phyloP scores from a whole-genome alignment of 495 filamentous ascomycete species.

The Monascus purpureus region DNA sequence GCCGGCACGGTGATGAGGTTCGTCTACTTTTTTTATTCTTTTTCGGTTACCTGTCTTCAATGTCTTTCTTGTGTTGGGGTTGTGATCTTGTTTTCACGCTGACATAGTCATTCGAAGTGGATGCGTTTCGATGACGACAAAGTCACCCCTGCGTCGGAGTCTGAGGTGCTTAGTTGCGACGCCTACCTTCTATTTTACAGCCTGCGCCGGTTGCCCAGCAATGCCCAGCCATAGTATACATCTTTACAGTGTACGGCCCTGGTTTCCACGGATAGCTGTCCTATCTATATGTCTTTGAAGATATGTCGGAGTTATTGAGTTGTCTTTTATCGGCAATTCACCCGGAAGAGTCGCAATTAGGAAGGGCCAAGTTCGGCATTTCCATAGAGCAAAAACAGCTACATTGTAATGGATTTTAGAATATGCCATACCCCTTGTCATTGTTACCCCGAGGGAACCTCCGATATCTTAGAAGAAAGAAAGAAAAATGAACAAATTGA shows the following conservation, averaged over 20 bases:
- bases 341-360: too few species aligned
- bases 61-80: not conserved
- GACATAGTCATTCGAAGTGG: constrained; percentile 42
- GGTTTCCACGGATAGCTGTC: not conserved
- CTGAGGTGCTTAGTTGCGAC: constrained; percentile 65
- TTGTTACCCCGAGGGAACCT: too few species aligned
- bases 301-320: too few species aligned
- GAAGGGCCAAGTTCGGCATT: too few species aligned
- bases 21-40: constrained; percentile 8
- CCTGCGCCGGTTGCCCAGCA: constrained; percentile 39
- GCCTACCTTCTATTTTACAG: constrained; percentile 86
- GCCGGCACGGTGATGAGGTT: constrained; percentile 61
- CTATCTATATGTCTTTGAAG: too few species aligned
- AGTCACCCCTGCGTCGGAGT: constrained; percentile 63
- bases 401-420: too few species aligned
- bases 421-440: too few species aligned
- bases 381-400: too few species aligned
- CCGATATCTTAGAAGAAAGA: too few species aligned
- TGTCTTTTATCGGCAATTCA: too few species aligned
- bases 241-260: not conserved
- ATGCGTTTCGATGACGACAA: constrained; percentile 85
- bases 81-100: not conserved
- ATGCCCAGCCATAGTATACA: not conserved
- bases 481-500: too few species aligned
- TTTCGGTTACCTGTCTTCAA: not conserved